Evolutionary conservation across 305 asterid genomes (phyloP), one percentile per base, ranked within the genome.

Genomic region (Fraxinus floribunda): DNA sequence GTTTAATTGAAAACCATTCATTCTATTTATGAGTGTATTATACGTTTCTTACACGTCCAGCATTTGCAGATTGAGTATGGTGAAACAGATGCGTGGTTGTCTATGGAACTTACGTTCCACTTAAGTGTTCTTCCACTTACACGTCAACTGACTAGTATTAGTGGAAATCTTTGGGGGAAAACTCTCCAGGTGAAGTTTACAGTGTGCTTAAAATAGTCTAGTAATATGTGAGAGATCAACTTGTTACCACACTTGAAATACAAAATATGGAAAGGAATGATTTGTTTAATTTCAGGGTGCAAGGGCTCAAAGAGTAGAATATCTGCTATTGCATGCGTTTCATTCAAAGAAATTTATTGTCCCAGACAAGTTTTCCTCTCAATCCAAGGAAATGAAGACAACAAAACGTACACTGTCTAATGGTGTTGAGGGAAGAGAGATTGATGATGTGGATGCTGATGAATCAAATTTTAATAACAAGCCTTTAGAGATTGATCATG

Each of bases 21-120:
- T 24, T 55, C 52, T 75, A 34, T 80, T 81, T 80, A 76, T 85
- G 87, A 83, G 52, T 81, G 72, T 75, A 60, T 24, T 46, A 77
- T 39, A 44, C 86, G 80, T 72, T 73, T 82, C 84, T 41, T 55
- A n/a, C 78, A 77, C 75, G 34, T 88, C 77, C 75, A 73, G 71
- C 44, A 11, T 87, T 82, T 85, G 84, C 97, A 96, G 99, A 91
- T 97, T 79, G 97, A 90, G 81, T 93, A 82, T 72, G 98, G 99
- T 70, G 99, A 94, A 90, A 97, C 98, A 82, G 99, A 97, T 90
- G 98, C 98, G 83, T 93, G 97, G 97, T 84, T 97, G 83, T 94
- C 99, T 57, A 90, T 97, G 98, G 98, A 92, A 86, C 98, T 97
- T 88, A 94, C 93, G 99, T 97, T 97, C 88, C 99, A 92, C 85